Evolutionary conservation across 1,139 yeast genomes (phyloP).

Genomic region (Geotrichum bryndzae): DNA sequence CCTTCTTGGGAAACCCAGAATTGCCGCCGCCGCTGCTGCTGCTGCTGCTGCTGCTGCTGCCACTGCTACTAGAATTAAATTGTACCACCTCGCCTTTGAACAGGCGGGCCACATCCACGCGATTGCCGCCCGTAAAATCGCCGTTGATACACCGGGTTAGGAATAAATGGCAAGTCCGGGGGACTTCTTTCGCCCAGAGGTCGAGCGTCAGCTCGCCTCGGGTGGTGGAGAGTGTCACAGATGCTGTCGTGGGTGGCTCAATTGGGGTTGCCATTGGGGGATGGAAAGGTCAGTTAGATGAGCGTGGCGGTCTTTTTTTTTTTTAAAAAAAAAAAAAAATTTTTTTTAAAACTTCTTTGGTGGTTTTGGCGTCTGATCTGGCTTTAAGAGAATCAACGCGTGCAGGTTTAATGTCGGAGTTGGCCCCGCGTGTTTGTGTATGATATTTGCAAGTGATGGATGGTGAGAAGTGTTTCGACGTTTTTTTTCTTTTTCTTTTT

Average conservation of each 20-base stretch:
- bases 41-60: conserved; percentile 21
- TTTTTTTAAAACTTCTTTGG: no score
- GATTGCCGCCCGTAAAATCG: conserved; percentile 40
- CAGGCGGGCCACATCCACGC: conserved; percentile 35
- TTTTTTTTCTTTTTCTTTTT: no score
- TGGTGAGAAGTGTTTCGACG: no score
- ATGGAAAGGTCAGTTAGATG: no score
- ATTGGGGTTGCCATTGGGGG: conserved; percentile 12
- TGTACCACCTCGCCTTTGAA: conserved; percentile 41
- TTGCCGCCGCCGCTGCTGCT: conserved; percentile 29
- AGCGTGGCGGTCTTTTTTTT: no score
- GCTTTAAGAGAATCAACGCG: no score
- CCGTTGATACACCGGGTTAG: conserved; percentile 46
- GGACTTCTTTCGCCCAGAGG: conserved; percentile 68
- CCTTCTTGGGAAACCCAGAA: conserved; percentile 39
- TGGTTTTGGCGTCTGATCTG: no score
- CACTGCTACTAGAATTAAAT: conserved; percentile 24
- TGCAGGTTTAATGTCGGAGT: no score
- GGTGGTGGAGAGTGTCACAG: conserved; percentile 49
- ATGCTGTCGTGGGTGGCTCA: conserved; percentile 61
- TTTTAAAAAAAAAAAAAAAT: no score
- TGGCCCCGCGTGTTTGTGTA: no score
- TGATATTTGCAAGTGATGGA: no score
- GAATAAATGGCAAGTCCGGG: conserved; percentile 46
- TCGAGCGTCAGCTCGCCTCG: conserved; percentile 59